Base-by-base conservation (phyloP, 208 protist genomes). In the Acanthamoeba pearcei region DNA sequence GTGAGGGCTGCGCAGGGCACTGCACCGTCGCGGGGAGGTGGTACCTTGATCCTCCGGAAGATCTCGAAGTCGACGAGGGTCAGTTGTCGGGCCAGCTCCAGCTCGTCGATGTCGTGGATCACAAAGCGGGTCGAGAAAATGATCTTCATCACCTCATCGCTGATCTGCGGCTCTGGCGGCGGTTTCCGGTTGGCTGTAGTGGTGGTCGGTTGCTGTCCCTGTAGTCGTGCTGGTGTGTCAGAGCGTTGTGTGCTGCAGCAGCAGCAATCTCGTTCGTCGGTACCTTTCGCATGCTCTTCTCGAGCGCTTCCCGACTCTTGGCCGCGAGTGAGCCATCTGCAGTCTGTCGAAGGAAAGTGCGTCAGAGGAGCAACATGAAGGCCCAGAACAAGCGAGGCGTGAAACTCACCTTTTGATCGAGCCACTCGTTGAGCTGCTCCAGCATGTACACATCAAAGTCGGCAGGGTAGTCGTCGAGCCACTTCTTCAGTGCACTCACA, bases 361-460 rank as follows among this genome's bases (percentile, higher is more conserved):
- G 9, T 51, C 46, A 51, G 46, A 51, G n/a, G 12, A 76, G 68
- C 68, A 42, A 35, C 27, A 76, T 46, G 2, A 9, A 35, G 32
- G 32, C 32, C 32, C 32, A 35, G 32, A 35, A 35, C 32, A 35
- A 35, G 32, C 22, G 13, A 62, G 55, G 10, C 46, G 42, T 46
- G 6, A 46, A 46, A 46, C 6, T 9, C 13, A 60, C 49, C 57
- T 60, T 90, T 38, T 90, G 55, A 9, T 35, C 29, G 22, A 90
- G 49, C 55, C 49, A 90, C 27, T 90, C 53, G 22, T 68, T 90
- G 15, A 90, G 27, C n/a, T 60, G 57, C 55, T 35, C 57, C 29
- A 89, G 24, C 74, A 95, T 83, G 29, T 96, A 91, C 24, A 95
- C 95, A 53, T 97, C 88, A 60, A 97, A 97, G n/a, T 96, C 95